These are phyloP conservation scores for Thymus mandschuricus DNA, from an alignment of 257 asterid genomes.

Conservation along the genomic window DNA sequence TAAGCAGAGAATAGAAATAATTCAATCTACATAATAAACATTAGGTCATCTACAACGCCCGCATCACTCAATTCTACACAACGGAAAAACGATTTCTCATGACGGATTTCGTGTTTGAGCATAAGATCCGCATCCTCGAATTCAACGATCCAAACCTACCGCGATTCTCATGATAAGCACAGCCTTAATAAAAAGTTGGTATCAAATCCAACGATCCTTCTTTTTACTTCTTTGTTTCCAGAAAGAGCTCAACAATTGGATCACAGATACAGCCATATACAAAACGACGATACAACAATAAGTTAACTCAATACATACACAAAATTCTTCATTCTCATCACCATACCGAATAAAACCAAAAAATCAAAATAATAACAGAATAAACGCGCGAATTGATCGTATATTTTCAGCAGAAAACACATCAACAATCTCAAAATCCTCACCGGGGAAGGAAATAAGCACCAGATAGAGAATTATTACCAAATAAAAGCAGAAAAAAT, in stretches of 20 bases:
- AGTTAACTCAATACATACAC: background rate
- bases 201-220: slow-evolving; percentile 1
- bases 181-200: background rate
- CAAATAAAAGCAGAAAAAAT: too few relatives aligned
- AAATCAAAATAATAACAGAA: background rate
- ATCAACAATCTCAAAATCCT: background rate
- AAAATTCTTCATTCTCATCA: slow-evolving; percentile 5
- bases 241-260: background rate
- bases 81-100: background rate
- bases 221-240: background rate
- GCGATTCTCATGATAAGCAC: background rate
- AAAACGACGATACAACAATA: background rate
- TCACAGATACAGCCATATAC: background rate
- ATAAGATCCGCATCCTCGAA: slow-evolving; percentile 7
- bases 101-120: slow-evolving; percentile 16
- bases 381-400: background rate
- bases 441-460: background rate
- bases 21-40: background rate
- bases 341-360: background rate
- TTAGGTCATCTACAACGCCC: background rate
- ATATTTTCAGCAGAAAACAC: background rate
- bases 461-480: background rate
- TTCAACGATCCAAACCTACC: slow-evolving; percentile 20
- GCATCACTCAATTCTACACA: background rate
- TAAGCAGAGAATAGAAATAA: background rate